Evolutionary conservation across 352 stramenopile genomes (phyloP), one percentile per base, ranked within the genome.

Genomic region (Phytophthora macrochlamydospora): DNA sequence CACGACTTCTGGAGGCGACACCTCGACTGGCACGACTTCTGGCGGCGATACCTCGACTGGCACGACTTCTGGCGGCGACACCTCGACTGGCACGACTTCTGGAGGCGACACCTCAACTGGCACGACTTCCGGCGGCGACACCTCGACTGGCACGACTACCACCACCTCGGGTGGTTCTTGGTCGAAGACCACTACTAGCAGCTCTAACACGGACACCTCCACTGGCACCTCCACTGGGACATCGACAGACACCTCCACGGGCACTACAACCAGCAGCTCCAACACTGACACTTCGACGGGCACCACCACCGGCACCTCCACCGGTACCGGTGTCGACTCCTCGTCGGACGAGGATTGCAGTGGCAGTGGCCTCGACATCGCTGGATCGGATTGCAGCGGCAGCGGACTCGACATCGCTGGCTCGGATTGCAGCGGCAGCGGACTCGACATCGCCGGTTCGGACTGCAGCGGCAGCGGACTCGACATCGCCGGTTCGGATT

Each of bases 361-460:
- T 2, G 8, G 28, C 74, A 12, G 63, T 58, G 5, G 61, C 61
- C 18, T 24, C 18, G 71, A 78, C 62, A 77, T 80, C 35, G 74
- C 67, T 43, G 65, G 65, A 9, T 63, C 51, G 0, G 69, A 81
- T 38, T 84, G 75, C 55, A 45, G 24, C 11, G 18, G 31, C 4
- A 76, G n/a, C 70, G 18, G 18, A 0, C 18, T 24, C 8, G 54
- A 66, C 43, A 49, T 64, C 38, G 62, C 62, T 35, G 62, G 59
- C 32, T 56, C 12, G 2, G 69, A 72, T 54, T 73, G 73, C 59
- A 43, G 18, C 3, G 8, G 28, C 74, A 12, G 63, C 59, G 5
- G 61, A 64, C 18, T 24, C 14, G 71, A 78, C 62, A 77, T 80
- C 35, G 74, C 67, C 37, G 65, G 65, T 13, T 63, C 51, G 0